Conservation (phyloP, 2,329 filamentous ascomycete genomes). For the Pseudogymnoascus pannorum region DNA sequence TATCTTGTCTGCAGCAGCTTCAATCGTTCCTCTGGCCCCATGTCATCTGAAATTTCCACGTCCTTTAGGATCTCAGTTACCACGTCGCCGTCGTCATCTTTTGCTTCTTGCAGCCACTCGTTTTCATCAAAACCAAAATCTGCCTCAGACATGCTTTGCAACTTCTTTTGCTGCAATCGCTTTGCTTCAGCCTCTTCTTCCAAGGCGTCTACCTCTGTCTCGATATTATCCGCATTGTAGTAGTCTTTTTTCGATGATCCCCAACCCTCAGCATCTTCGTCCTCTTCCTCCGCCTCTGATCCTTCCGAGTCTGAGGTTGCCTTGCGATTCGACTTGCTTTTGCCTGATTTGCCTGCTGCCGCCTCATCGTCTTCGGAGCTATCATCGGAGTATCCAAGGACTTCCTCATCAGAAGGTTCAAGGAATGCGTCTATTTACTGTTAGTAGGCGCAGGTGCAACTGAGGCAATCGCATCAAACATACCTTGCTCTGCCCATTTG, state of each 20-base stretch:
- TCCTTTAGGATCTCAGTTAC: slow-evolving; percentile 84
- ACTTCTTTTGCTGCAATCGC: slow-evolving; percentile 81
- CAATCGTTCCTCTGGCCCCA: slow-evolving; percentile 66
- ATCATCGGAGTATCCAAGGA: slow-evolving; percentile 43
- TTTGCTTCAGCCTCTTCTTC: slow-evolving; percentile 90
- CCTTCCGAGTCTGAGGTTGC: slow-evolving; percentile 44
- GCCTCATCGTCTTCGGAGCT: slow-evolving; percentile 32
- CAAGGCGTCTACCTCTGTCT: slow-evolving; percentile 62
- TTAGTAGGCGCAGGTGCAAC: slow-evolving; percentile 13
- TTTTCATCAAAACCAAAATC: slow-evolving; percentile 91
- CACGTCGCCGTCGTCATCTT: slow-evolving; percentile 46
- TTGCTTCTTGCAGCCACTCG: slow-evolving; percentile 65
- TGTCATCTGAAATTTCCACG: slow-evolving; percentile 70
- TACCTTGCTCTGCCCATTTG: slow-evolving; percentile 60
- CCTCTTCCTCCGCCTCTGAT: slow-evolving; percentile 48
- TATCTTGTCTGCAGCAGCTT: slow-evolving; percentile 74
- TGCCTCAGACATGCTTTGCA: slow-evolving; percentile 79
- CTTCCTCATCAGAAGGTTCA: slow-evolving; percentile 56
- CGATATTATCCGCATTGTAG: slow-evolving; percentile 75
- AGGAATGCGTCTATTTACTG: slow-evolving; percentile 39
- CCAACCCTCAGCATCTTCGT: slow-evolving; percentile 65
- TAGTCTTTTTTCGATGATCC: slow-evolving; percentile 83
- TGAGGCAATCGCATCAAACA: slow-evolving; percentile 16
- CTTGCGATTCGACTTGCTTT: slow-evolving; percentile 51
- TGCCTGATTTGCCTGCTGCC: slow-evolving; percentile 21